These are phyloP conservation scores for Colletotrichum falcatum DNA, from an alignment of 2,329 filamentous ascomycete species.

Conservation along the genomic window DNA sequence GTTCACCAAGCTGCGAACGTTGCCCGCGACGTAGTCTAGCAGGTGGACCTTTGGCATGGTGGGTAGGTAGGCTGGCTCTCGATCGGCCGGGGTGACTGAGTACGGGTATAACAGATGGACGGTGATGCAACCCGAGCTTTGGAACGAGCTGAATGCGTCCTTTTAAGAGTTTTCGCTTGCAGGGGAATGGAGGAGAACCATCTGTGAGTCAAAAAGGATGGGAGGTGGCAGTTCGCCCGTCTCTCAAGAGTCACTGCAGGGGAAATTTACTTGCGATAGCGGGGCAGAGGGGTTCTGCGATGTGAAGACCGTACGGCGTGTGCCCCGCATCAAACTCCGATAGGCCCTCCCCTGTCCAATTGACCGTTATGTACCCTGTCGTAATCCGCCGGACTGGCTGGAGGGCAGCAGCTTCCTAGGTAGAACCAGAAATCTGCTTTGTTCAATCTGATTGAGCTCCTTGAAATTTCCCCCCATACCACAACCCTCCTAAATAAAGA, in stretches of 20 bases:
- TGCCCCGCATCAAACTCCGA: constrained; percentile 38
- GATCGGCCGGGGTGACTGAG: no score
- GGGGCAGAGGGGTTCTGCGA: constrained; percentile 43
- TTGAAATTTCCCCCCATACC: background rate
- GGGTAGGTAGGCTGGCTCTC: constrained; percentile 20
- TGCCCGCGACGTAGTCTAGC: constrained; percentile 92
- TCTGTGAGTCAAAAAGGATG: constrained; percentile 31
- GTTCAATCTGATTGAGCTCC: background rate
- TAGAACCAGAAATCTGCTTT: constrained; percentile 23
- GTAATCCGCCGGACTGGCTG: constrained; percentile 22
- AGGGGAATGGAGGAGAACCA: background rate
- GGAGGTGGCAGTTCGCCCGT: constrained; percentile 9
- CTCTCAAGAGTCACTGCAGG: constrained; percentile 23
- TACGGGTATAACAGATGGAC: background rate
- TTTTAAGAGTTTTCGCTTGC: constrained; percentile 3
- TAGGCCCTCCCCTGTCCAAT: constrained; percentile 5
- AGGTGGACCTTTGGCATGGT: constrained; percentile 83
- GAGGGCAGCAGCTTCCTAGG: no score
- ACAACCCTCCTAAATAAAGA: background rate
- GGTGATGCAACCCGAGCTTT: background rate
- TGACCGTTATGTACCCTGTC: constrained; percentile 20
- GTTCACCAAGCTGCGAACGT: constrained; percentile 95
- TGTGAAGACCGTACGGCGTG: constrained; percentile 1
- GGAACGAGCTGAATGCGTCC: constrained; percentile 25
- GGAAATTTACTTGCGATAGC: constrained; percentile 44